Base-by-base conservation (phyloP, 345 rosid species). In the Murraya paniculata region DNA sequence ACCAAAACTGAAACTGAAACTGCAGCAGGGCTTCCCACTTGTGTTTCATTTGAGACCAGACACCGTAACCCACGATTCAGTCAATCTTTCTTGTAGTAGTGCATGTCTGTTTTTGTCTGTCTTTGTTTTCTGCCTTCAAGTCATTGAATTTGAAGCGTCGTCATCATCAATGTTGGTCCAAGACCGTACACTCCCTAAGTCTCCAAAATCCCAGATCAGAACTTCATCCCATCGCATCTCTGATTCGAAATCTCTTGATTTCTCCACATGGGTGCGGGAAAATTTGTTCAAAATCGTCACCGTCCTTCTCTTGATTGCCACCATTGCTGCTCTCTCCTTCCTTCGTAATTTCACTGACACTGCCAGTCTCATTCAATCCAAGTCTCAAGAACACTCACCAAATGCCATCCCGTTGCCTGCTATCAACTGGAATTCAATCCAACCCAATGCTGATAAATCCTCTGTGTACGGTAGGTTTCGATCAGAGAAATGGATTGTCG, bases 401-500 rank as follows among this genome's bases (percentile, higher is more conserved):
- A 88, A 89, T 58, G 76, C 94, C 55, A 81, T 87, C 59, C 64
- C 87, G 28, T 81, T 85, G n/a, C 99, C 99, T 19, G 90, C 56
- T 25, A 82, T 97, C 78, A 83, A 91, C 31, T 97, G 98, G 99
- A 91, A 88, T 69, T 84, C 85, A 31, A 88, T 97, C 84, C 66
- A 75, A 9, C 25, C 86, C 71, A 79, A 87, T 58, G 1, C 89
- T 2, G 99, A 94, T 64, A 89, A 73, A 27, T 76, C 91, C 39
- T 92, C 99, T 0, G 90, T 91, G 4, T 97, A 81, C 71, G 81
- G 91, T 50, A 90, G 73, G 84, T 94, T 92, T 86, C 82, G 89
- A 27, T 84, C 98, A 0, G 99, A 93, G 90, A 88, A 82, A 59
- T 97, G 99, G 99, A 85, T 93, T 79, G 85, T 97, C 0, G 95